A percentile compares a stretch with the other conserved stretches of the same genome.
Evolutionary conservation across 495 filamentous ascomycete species (phyloP).

Genomic region (Penicillium tannophilum): DNA sequence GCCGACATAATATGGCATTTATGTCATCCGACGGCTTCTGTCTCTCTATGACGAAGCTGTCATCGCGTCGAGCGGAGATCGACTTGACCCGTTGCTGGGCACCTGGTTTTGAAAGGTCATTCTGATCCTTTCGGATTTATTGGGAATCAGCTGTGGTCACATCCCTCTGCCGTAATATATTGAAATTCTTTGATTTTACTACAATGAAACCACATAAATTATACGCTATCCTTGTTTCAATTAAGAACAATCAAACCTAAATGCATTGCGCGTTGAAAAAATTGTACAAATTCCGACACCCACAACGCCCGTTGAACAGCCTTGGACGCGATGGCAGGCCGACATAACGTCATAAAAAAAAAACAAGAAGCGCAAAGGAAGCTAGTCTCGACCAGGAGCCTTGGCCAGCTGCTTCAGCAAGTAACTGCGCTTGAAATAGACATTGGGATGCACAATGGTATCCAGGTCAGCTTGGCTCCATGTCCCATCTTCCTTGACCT

Average conservation of each 20-base stretch:
- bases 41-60: constrained; percentile 54
- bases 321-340: constrained; percentile 17
- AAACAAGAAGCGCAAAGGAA: constrained; percentile 16
- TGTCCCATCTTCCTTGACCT: constrained; percentile 77
- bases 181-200: constrained; percentile 2
- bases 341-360: constrained; percentile 39
- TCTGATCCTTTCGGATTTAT: constrained; percentile 62
- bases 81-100: constrained; percentile 72
- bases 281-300: constrained; percentile 22
- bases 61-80: constrained; percentile 74
- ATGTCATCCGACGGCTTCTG: constrained; percentile 55
- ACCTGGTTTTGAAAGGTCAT: constrained; percentile 73
- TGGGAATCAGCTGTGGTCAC: constrained; percentile 85
- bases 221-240: background rate
- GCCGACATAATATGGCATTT: constrained; percentile 61
- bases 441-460: constrained; percentile 97
- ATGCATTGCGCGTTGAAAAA: constrained; percentile 8
- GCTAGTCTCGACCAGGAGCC: constrained; percentile 31
- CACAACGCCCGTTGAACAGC: constrained; percentile 24
- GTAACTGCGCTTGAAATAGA: constrained; percentile 94
- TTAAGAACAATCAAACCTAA: constrained; percentile 10
- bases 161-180: constrained; percentile 29
- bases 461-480: constrained; percentile 83
- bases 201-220: constrained; percentile 1
- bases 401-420: constrained; percentile 68